These are phyloP conservation scores for Butyriboletus appendiculatus DNA, from an alignment of 1,284 basidiomycete species.

Conservation along the genomic window DNA sequence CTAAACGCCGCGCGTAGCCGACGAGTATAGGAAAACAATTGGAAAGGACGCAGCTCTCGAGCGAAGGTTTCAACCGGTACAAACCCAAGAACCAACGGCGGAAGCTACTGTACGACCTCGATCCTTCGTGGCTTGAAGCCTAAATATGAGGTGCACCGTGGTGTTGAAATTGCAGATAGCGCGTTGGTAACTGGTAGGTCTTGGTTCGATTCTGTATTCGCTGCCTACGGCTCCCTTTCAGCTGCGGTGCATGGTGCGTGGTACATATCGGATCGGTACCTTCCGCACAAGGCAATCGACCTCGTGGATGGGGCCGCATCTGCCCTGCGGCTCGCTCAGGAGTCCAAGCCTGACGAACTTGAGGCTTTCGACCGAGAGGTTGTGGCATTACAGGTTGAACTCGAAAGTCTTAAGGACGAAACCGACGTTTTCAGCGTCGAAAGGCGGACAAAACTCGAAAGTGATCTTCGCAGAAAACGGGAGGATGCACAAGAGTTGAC, in stretches of 20 bases:
- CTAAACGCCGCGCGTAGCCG: constrained; percentile 41
- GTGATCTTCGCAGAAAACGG: constrained; percentile 59
- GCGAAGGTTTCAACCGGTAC: constrained; percentile 86
- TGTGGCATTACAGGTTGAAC: constrained; percentile 87
- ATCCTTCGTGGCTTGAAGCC: constrained; percentile 88
- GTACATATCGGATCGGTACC: constrained; percentile 84
- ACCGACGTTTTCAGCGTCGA: constrained; percentile 80
- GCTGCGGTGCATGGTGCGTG: constrained; percentile 83
- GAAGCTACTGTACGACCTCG: constrained; percentile 85
- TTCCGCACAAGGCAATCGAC: constrained; percentile 91
- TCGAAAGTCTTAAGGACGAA: constrained; percentile 90
- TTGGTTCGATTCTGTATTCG: constrained; percentile 34
- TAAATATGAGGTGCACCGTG: constrained; percentile 88
- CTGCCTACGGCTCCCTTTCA: constrained; percentile 19
- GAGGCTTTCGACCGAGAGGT: constrained; percentile 84
- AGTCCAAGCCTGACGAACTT: constrained; percentile 86
- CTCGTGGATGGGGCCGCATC: constrained; percentile 91
- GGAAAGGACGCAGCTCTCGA: constrained; percentile 92
- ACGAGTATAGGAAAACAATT: constrained; percentile 91
- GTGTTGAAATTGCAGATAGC: constrained; percentile 86
- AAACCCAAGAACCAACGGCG: constrained; percentile 86
- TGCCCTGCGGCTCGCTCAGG: constrained; percentile 86
- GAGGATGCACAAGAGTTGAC: constrained; percentile 64
- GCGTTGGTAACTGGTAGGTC: constrained; percentile 78
- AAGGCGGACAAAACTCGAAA: constrained; percentile 68